A percentile compares a stretch with the other conserved stretches of the same genome.
phyloP scores from a whole-genome alignment of 2,329 filamentous ascomycete species.

The Thermothelomyces thermophilus region DNA sequence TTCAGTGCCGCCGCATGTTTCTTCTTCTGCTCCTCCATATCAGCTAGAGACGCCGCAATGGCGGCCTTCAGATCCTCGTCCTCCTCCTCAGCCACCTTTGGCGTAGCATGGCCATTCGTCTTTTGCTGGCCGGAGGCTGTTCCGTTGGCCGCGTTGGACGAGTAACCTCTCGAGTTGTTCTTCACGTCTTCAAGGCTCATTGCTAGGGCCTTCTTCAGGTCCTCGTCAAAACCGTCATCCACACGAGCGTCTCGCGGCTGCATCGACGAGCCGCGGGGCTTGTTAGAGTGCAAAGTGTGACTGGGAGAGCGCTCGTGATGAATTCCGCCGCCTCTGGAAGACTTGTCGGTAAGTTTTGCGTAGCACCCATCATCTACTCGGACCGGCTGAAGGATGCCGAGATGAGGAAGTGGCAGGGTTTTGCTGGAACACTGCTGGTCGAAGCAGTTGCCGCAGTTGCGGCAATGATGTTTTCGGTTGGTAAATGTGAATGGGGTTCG shows the following conservation, averaged over 20 bases:
- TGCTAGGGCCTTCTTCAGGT: slow-evolving; percentile 84
- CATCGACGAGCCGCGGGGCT: slow-evolving; percentile 66
- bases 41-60: slow-evolving; percentile 86
- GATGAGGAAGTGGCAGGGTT: slow-evolving; percentile 76
- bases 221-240: slow-evolving; percentile 89
- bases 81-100: slow-evolving; percentile 65
- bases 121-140: slow-evolving; percentile 28
- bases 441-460: slow-evolving; percentile 97
- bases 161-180: slow-evolving; percentile 65
- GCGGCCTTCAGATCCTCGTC: slow-evolving; percentile 91
- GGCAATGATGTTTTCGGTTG: slow-evolving; percentile 96
- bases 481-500: slow-evolving; percentile 94
- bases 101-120: slow-evolving; percentile 32
- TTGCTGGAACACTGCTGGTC: slow-evolving; percentile 93
- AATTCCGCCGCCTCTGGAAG: slow-evolving; percentile 34
- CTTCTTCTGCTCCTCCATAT: slow-evolving; percentile 98
- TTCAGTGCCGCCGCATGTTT: slow-evolving; percentile 78
- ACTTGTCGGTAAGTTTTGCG: slow-evolving; percentile 75
- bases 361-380: slow-evolving; percentile 96
- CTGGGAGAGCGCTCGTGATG: slow-evolving; percentile 40
- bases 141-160: slow-evolving; percentile 46
- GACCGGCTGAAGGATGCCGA: slow-evolving; percentile 86
- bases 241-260: slow-evolving; percentile 83
- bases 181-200: slow-evolving; percentile 97
- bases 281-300: slow-evolving; percentile 43